Evolutionary conservation across 805 yeast species (phyloP), one percentile per base, ranked within the genome.

Genomic region (Metschnikowia aberdeeniae): DNA sequence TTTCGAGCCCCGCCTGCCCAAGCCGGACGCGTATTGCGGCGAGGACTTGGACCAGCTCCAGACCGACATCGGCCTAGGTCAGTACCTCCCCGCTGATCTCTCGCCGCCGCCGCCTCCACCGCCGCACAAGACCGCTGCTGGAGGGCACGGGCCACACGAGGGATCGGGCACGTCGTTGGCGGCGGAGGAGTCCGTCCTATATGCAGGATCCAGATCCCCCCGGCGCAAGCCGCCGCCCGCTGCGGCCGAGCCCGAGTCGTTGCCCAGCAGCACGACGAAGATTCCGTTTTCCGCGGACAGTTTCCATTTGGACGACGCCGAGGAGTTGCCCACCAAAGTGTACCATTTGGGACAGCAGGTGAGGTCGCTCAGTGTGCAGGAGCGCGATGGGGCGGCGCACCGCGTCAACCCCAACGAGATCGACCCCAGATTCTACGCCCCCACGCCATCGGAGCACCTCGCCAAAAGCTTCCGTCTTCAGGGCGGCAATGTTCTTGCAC

Each of bases 391-490:
- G 35, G 41, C 38, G 10, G 40, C 28, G 12, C 54, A 48, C 35
- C 17, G 24, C 5, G 34, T 40, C 37, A 45, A 49, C 19, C 47
- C 53, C n/a, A 49, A 55, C 39, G 59, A 56, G 13, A 58, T 64
- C 13, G 62, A 59, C 30, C 70, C 73, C 6, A 59, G 56, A 40
- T 68, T 60, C 48, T 64, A 72, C 48, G 79, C 80, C 0, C 80
- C 80, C 4, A 67, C 76, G 0, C 79, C 80, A 2, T 63, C 67
- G 36, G 77, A 74, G 44, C 72, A 68, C 45, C 56, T 69, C 10
- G 53, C 56, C 17, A 53, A 55, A 31, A 54, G 51, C 9, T 37
- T 55, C 27, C 50, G 64, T 13, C 50, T 63, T 22, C 63, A 58
- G 43, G 49, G 48, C 37, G 64, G 64, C 6, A 45, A 47, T 2